These are phyloP conservation scores for Colletotrichum sp. DNA, from an alignment of 2,329 filamentous ascomycete species.

Conservation along the genomic window DNA sequence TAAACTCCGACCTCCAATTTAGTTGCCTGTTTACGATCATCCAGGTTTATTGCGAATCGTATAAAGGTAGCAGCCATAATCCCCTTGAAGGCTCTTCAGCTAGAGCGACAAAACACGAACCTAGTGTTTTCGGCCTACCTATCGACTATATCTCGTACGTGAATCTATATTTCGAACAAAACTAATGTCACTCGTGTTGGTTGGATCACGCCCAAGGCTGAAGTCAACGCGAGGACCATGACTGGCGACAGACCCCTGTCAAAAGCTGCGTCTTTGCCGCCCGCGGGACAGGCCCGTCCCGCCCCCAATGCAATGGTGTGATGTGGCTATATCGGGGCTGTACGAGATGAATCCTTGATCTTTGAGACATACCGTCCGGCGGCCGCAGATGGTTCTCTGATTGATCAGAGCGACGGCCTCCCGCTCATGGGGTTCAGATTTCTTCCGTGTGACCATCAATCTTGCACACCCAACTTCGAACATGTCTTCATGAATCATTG, in stretches of 20 bases:
- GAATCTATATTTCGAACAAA: no score
- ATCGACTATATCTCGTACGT: no score
- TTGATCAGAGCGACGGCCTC: not conserved
- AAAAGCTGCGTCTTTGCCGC: not conserved
- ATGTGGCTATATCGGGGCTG: not conserved
- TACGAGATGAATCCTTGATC: not conserved
- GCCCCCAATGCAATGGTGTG: not conserved
- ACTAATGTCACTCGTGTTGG: no score
- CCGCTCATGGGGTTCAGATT: not conserved
- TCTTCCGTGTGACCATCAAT: not conserved
- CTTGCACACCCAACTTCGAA: not conserved
- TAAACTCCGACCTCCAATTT: no score
- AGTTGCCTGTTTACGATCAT: no score
- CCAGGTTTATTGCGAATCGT: no score
- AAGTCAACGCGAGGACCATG: no score
- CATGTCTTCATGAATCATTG: not conserved
- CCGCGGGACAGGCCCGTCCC: not conserved
- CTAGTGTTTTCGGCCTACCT: no score
- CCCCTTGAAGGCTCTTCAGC: no score
- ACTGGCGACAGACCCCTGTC: not conserved
- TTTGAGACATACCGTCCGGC: not conserved
- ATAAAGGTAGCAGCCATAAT: no score
- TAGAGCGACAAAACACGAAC: no score
- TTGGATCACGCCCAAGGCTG: no score
- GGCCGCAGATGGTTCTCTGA: not conserved